Conservation (phyloP, 2,329 filamentous ascomycete genomes). For the Botrytis hyacinthi region DNA sequence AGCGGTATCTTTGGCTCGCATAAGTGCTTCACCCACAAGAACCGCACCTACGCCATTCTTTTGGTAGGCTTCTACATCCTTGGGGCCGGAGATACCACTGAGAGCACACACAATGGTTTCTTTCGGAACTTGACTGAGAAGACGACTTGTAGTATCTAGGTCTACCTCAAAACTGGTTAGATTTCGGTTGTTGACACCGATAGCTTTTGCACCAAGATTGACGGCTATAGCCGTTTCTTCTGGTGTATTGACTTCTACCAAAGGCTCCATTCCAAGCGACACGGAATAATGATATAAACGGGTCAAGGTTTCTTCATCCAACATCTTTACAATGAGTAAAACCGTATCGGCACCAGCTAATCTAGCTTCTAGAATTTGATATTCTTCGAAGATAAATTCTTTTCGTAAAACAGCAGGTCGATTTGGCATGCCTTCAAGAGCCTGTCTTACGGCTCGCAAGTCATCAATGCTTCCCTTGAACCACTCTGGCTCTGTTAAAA, state of each 20-base stretch:
- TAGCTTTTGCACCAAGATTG: conserved; percentile 81
- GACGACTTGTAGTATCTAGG: conserved; percentile 81
- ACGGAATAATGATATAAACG: conserved; percentile 84
- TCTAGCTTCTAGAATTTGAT: conserved; percentile 93
- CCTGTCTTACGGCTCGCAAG: conserved; percentile 79
- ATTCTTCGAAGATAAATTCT: conserved; percentile 97
- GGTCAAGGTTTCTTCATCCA: conserved; percentile 70
- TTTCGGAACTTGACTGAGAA: conserved; percentile 82
- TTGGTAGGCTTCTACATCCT: conserved; percentile 85
- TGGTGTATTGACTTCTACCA: conserved; percentile 93
- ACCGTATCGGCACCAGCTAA: conserved; percentile 93
- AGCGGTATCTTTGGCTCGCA: conserved; percentile 81
- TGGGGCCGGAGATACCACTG: conserved; percentile 85
- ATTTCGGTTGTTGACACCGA: conserved; percentile 97
- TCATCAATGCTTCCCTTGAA: conserved; percentile 99
- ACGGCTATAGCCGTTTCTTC: conserved; percentile 91
- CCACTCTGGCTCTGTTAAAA: conserved; percentile 98
- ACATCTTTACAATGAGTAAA: conserved; percentile 97
- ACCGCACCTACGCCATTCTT: conserved; percentile 89
- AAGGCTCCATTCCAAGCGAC: conserved; percentile 91
- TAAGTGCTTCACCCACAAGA: conserved; percentile 91
- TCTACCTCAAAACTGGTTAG: conserved; percentile 97
- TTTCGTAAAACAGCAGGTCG: conserved; percentile 89
- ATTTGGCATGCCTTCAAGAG: conserved; percentile 86
- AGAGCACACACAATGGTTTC: conserved; percentile 88